Base-by-base conservation (phyloP, 768 basidiomycete species). In the Russula sp. region DNA sequence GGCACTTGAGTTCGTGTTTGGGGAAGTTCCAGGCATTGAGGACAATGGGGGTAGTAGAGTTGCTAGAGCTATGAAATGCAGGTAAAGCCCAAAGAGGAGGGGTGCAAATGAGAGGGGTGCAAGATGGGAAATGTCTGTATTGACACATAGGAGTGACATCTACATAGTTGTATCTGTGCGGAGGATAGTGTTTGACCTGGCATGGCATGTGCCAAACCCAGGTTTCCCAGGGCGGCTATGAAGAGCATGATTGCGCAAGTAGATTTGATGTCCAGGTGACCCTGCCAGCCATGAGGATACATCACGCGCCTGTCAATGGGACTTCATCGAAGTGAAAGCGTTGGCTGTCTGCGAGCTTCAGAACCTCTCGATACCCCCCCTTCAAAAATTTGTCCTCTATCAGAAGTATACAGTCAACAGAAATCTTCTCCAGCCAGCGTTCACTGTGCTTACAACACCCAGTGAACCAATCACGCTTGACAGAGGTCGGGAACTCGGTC, bases 301-400 rank as follows among this genome's bases (percentile, higher is more conserved):
- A 18, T 8, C 36, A 20, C 34, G 20, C 1, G 76, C 86, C 0
- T 73, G 80, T 13, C 66, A 72, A 5, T 90, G 86, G 86, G 32
- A 65, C 1, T 87, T 88, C 63, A 66, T 62, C 0, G 78, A 82
- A 48, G 77, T 87, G 4, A 79, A 74, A 41, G 67, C 59, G 52
- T 82, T 76, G 0, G 83, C 84, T 0, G 70, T 85, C 0, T 79
- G 82, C 0, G 81, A 86, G 51, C 74, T 87, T 0, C 79, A 73
- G 51, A 56, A 75, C 65, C 71, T 81, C 7, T 18, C 68, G 0
- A 74, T 86, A 41, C 70, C 73, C 0, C 76, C 79, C 0, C 74
- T 86, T 0, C 77, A 82, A 1, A 82, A 83, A 32, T 79, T 88
- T 51, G 71, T 74, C 1, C 68, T 81, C 0, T 88, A 88, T 64